Base-by-base conservation (phyloP, 352 stramenopile genomes). In the Phytophthora colocasiae region DNA sequence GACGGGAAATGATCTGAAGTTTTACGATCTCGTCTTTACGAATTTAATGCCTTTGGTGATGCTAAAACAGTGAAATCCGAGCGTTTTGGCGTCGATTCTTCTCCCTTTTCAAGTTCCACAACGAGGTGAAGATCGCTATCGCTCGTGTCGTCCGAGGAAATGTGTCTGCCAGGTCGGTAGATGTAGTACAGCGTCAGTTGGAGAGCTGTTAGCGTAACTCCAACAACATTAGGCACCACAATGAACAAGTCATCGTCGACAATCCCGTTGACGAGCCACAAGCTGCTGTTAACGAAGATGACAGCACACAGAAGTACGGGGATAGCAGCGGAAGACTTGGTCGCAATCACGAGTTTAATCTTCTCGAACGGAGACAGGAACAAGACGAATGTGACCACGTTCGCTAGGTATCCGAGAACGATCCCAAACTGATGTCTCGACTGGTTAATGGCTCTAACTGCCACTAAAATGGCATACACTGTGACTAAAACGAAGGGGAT, bases 201-300 rank as follows among this genome's bases (percentile, higher is more conserved):
- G 11, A 82, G 36, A 4, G 55, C 48, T 0, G 64, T 78, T 17
- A 89, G 56, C 26, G 58, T 39, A 34, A 80, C 31, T 34, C 73
- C 77, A 6, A 77, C 61, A 10, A 70, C 44, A 12, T 75, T 85
- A 8, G 80, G 81, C 7, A 77, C 69, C 27, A 86, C 32, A 2
- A 92, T 66, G 24, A 90, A 71, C 12, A 73, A 32, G 27, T 92
- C 77, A 32, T 78, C 27, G 46, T 80, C 69, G 14, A 88, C 31
- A 17, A 80, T 56, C 9, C 77, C 79, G 53, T 83, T 85, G 45
- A 80, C 26, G 53, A 84, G 53, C 79, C 83, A 90, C 32, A 90
- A 63, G 2, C 54, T 43, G 53, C 82, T 85, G 73, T 87, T 92
- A 53, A 77, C 10, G 8, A 73, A 69, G 3, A 78, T 83, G 27